Evolutionary conservation across 208 protist species (phyloP).

Genomic region (Crithidia expoeki): DNA sequence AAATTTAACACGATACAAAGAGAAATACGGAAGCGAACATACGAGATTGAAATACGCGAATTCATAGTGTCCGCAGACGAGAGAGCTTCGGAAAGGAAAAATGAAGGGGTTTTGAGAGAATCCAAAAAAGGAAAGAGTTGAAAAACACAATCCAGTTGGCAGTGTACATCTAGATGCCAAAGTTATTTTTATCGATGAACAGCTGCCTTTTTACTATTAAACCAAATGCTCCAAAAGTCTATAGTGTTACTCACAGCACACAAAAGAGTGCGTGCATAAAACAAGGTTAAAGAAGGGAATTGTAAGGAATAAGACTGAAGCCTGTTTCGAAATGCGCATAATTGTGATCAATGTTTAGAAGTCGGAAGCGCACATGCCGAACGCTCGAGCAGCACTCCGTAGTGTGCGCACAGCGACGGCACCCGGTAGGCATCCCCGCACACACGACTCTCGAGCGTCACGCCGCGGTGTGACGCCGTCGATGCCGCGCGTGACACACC

Average conservation of each 20-base stretch:
- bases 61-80: too few species aligned
- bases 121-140: background rate
- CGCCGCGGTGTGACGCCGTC: slow-evolving; percentile 47
- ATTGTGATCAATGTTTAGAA: background rate
- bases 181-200: background rate
- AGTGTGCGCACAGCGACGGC: slow-evolving; percentile 66
- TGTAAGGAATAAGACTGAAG: background rate
- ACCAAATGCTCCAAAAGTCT: too few species aligned
- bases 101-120: background rate
- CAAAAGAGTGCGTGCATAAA: too few species aligned
- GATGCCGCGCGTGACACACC: slow-evolving; percentile 26
- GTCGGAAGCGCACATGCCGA: slow-evolving; percentile 4
- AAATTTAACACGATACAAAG: too few species aligned
- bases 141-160: background rate
- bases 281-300: background rate
- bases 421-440: slow-evolving; percentile 49
- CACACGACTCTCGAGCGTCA: slow-evolving; percentile 50
- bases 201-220: slow-evolving; percentile 1
- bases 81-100: too few species aligned
- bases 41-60: too few species aligned
- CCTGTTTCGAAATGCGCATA: background rate
- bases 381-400: slow-evolving; percentile 44
- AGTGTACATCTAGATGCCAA: slow-evolving; percentile 6
- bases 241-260: too few species aligned
- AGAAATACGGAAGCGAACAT: too few species aligned